Base-by-base conservation (phyloP, 306 rosid species). In the Canavalia gladiata region DNA sequence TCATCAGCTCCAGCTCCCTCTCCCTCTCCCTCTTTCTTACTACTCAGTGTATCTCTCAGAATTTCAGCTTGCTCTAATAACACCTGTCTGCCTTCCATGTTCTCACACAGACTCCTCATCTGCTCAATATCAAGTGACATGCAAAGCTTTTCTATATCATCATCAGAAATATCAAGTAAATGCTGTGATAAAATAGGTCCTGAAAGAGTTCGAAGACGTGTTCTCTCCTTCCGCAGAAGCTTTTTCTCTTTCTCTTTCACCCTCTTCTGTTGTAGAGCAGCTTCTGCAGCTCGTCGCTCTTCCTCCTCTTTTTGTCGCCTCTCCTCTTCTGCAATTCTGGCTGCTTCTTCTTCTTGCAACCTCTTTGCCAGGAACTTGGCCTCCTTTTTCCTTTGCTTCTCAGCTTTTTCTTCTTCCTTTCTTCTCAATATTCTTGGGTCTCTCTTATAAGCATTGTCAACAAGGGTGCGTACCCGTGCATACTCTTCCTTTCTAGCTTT, bases 401-500 rank as follows among this genome's bases (percentile, higher is more conserved):
- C 94, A 67, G 99, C 99, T 68, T 77, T 96, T 85, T 85, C 89
- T 82, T 82, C 89, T 79, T 96, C 99, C 87, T 93, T 96, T 82
- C 98, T 96, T 84, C 89, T 93, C 85, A 68, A 39, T 77, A 96
- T 92, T 78, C 98, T 88, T 29, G 98, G 98, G 83, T 96, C 99
- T 82, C 94, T 90, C 85, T 87, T 96, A 76, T 96, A 92, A 12
- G 99, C 98, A 82, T 90, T 96, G 87, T 93, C 99, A 69, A 96
- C 97, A 56, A 96, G 97, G 59, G 87, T 49, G 51, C 99, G 99
- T 29, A 96, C 51, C 82, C 99, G 85, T n/a, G 86, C 90, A 88
- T 87, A 84, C 46, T 96, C 99, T 79, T 96, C 99, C 87, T 96
- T 96, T 86, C 98, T 92, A 45, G 97, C 97, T 87, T 93, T 96